phyloP scores from a whole-genome alignment of 345 rosid genomes.

The Euphorbia pulcherrima region DNA sequence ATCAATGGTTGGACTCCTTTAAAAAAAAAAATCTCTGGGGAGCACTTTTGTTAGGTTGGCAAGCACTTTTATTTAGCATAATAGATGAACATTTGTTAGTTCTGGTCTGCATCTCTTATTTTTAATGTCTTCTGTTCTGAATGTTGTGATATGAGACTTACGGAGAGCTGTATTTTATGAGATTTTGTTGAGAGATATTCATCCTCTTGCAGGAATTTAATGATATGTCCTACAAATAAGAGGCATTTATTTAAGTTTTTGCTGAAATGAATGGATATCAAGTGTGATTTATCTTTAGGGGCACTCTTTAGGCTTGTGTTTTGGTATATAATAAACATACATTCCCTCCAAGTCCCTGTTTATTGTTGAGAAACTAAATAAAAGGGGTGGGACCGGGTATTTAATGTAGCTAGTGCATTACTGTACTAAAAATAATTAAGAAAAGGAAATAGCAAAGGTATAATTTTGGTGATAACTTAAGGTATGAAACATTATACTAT shows the following conservation, averaged over 20 bases:
- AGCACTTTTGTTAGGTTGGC: not conserved
- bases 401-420: too few relatives aligned
- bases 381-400: too few relatives aligned
- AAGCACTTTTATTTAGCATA: conserved; percentile 2
- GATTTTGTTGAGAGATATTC: not conserved
- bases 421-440: too few relatives aligned
- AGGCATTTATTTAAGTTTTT: not conserved
- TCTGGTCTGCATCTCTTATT: not conserved
- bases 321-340: too few relatives aligned
- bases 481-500: too few relatives aligned
- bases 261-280: not conserved
- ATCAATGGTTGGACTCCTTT: conserved; percentile 28
- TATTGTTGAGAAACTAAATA: too few relatives aligned
- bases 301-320: too few relatives aligned
- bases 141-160: not conserved
- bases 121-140: not conserved
- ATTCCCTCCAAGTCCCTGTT: too few relatives aligned
- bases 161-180: not conserved
- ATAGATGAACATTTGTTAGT: not conserved
- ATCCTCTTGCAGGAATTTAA: not conserved
- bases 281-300: too few relatives aligned
- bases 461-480: too few relatives aligned
- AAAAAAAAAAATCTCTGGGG: conserved; percentile 4
- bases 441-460: too few relatives aligned
- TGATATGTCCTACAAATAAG: not conserved